These are phyloP conservation scores for Fusarium pininemorale DNA, from an alignment of 2,329 filamentous ascomycete genomes.

Conservation along the genomic window DNA sequence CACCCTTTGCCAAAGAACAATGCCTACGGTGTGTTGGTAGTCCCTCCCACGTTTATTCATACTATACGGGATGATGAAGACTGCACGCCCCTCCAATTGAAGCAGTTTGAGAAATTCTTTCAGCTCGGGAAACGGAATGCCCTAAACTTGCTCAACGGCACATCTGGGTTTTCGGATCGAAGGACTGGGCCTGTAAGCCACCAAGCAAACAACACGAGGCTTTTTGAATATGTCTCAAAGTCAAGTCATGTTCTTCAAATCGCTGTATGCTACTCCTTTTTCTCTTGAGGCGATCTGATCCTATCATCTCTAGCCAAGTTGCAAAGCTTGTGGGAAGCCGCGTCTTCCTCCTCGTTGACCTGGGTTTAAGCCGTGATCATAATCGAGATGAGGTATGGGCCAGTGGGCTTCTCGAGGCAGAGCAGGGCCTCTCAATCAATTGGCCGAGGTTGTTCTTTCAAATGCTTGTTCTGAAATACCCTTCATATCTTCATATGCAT, in stretches of 20 bases:
- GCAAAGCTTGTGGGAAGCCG: not conserved
- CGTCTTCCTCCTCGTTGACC: not conserved
- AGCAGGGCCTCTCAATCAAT: not conserved
- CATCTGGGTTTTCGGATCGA: not conserved
- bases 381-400: not conserved
- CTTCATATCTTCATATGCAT: not conserved
- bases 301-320: not conserved
- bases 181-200: not conserved
- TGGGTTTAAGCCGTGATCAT: not conserved
- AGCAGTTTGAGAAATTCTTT: not conserved
- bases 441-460: not conserved
- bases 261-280: not conserved
- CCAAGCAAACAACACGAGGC: conserved; percentile 2
- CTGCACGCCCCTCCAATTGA: conserved; percentile 9
- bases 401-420: conserved; percentile 1
- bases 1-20: conserved; percentile 8
- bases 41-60: conserved; percentile 12
- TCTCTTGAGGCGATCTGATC: not conserved
- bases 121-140: not conserved
- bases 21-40: not conserved
- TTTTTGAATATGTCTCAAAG: not conserved
- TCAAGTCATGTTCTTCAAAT: not conserved
- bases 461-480: not conserved
- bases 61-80: not conserved
- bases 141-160: not conserved